phyloP scores from a whole-genome alignment of 2,329 filamentous ascomycete genomes.

The Verticillium dahliae region DNA sequence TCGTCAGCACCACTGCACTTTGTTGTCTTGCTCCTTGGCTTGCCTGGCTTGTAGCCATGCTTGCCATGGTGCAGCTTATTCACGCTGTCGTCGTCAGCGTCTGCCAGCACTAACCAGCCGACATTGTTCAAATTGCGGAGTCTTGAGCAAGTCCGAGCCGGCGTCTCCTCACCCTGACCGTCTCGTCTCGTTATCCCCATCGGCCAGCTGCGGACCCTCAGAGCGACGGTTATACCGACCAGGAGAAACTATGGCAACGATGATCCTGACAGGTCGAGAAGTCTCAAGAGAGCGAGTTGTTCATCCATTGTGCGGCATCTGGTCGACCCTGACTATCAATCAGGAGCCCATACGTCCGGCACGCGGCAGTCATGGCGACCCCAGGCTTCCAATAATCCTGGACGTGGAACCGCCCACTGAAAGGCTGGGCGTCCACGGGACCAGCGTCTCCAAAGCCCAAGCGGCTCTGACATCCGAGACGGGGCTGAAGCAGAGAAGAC shows the following conservation, averaged over 20 bases:
- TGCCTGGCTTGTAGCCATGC: background rate
- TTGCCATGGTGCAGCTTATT: background rate
- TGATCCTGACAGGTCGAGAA: no score
- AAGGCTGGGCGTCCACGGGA: background rate
- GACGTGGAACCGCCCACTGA: background rate
- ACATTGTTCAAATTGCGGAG: background rate
- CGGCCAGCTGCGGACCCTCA: background rate
- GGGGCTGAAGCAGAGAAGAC: background rate
- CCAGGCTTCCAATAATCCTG: background rate
- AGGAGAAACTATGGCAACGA: no score
- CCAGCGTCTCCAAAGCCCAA: background rate
- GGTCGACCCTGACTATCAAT: background rate
- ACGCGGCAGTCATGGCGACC: background rate
- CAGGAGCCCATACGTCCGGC: background rate
- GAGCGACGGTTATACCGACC: background rate
- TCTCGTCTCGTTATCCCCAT: background rate
- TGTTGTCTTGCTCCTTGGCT: background rate
- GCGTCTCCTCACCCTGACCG: background rate
- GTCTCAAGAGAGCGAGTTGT: no score
- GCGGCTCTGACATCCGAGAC: background rate
- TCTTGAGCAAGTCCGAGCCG: background rate
- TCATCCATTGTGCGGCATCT: background rate
- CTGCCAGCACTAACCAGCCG: background rate
- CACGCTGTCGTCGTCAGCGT: background rate
- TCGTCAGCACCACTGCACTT: background rate